Evolutionary conservation across 1,284 basidiomycete species (phyloP).

Genomic region (Rhodotorula mucilaginosa): DNA sequence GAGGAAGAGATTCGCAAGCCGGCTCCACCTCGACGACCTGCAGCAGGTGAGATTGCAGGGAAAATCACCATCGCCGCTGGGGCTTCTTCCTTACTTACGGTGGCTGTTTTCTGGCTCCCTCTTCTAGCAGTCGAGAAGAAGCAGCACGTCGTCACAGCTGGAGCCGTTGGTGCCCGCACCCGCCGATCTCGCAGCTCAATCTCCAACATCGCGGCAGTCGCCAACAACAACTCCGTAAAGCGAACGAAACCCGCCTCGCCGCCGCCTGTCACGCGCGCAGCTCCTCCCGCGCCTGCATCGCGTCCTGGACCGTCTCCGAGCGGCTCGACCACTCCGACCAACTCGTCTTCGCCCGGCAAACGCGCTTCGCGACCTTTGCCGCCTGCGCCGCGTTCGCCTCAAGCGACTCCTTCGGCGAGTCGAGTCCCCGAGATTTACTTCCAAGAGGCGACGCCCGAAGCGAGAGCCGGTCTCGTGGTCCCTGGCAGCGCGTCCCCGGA

Average conservation of each 20-base stretch:
- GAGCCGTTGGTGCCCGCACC: constrained; percentile 24
- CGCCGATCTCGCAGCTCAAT: constrained; percentile 40
- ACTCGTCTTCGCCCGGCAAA: constrained; percentile 23
- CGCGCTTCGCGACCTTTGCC: constrained; percentile 38
- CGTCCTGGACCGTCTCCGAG: constrained; percentile 5
- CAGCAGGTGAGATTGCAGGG: background rate
- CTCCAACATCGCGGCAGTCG: constrained; percentile 39
- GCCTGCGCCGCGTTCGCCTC: constrained; percentile 16
- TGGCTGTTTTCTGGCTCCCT: too few species aligned
- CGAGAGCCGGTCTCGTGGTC: constrained; percentile 8
- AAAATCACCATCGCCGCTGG: background rate
- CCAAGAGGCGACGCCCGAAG: constrained; percentile 52
- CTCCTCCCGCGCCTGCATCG: constrained; percentile 3
- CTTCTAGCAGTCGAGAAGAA: constrained; percentile 18
- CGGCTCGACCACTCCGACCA: constrained; percentile 16
- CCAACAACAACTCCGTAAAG: constrained; percentile 12
- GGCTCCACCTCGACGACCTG: background rate
- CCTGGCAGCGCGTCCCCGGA: constrained; percentile 5
- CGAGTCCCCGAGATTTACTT: constrained; percentile 50
- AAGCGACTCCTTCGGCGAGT: constrained; percentile 44
- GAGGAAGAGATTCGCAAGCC: constrained; percentile 53
- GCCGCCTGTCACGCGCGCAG: constrained; percentile 26
- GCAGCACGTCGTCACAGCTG: constrained; percentile 35
- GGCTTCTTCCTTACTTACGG: background rate
- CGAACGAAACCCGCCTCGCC: constrained; percentile 23